Conservation (phyloP, 176 grass and related monocot species). For the Paspalum vaginatum region DNA sequence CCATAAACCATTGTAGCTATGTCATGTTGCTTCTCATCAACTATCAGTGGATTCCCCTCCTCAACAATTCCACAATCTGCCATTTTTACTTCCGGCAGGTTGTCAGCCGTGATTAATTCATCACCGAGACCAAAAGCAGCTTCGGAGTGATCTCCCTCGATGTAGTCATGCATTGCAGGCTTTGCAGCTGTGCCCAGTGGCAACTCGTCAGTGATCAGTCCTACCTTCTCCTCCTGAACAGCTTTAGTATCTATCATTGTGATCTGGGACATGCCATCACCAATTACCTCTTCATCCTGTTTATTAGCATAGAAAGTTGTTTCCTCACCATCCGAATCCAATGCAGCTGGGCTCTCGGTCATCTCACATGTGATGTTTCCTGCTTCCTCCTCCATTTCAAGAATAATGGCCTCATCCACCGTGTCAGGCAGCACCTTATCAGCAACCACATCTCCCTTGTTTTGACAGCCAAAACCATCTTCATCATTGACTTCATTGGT, state of each 20-base stretch:
- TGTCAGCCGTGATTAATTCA: background rate
- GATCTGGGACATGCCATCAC: background rate
- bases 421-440: background rate
- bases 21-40: background rate
- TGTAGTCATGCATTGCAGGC: background rate
- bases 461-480: background rate
- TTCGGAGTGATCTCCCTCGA: background rate
- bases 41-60: background rate
- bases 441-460: conserved; percentile 2
- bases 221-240: background rate
- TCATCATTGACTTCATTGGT: background rate
- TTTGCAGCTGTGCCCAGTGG: background rate
- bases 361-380: background rate
- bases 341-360: background rate
- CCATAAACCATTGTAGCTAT: background rate
- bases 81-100: background rate
- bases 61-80: background rate
- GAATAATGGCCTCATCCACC: background rate
- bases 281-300: background rate
- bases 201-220: background rate
- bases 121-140: conserved; percentile 11
- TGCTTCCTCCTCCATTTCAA: background rate
- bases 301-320: too few species aligned
- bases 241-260: background rate
- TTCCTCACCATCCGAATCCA: background rate